These are phyloP conservation scores for Colletotrichum godetiae DNA, from an alignment of 2,329 filamentous ascomycete species.

Conservation along the genomic window DNA sequence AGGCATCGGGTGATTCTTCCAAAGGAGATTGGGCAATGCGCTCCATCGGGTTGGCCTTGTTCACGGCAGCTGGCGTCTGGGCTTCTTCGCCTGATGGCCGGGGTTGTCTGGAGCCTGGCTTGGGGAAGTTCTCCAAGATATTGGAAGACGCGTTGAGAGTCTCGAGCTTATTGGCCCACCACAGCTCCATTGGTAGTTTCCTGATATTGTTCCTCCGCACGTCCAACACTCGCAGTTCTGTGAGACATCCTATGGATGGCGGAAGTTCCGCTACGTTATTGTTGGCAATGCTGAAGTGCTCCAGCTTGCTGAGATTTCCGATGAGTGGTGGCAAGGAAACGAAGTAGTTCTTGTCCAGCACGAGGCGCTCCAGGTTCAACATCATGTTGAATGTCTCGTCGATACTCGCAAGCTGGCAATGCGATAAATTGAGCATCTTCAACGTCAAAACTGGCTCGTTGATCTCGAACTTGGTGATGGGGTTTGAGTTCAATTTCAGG, in stretches of 20 bases:
- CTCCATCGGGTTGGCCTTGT: conserved; percentile 53
- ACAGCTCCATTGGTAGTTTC: conserved; percentile 90
- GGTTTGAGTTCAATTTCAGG: conserved; percentile 92
- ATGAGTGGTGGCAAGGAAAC: conserved; percentile 89
- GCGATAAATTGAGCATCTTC: conserved; percentile 88
- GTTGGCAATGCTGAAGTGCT: conserved; percentile 93
- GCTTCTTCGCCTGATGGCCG: conserved; percentile 66
- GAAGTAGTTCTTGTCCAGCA: conserved; percentile 95
- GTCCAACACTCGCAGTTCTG: conserved; percentile 86
- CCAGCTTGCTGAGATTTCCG: conserved; percentile 82
- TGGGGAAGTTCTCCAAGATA: conserved; percentile 89
- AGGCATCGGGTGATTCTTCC: conserved; percentile 77
- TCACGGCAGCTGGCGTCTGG: conserved; percentile 45
- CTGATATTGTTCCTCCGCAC: conserved; percentile 94
- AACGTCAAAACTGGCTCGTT: conserved; percentile 81
- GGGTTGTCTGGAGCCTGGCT: conserved; percentile 78
- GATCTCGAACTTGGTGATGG: conserved; percentile 93
- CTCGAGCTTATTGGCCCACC: conserved; percentile 92
- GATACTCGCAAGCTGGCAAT: conserved; percentile 89
- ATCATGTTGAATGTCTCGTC: conserved; percentile 91
- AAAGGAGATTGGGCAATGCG: conserved; percentile 72
- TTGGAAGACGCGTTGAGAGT: conserved; percentile 97
- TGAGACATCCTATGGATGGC: conserved; percentile 86
- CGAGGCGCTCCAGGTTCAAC: conserved; percentile 85
- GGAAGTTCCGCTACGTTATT: conserved; percentile 89